Evolutionary conservation across 2,329 filamentous ascomycete genomes (phyloP).

Genomic region (Exophiala oligosperma): DNA sequence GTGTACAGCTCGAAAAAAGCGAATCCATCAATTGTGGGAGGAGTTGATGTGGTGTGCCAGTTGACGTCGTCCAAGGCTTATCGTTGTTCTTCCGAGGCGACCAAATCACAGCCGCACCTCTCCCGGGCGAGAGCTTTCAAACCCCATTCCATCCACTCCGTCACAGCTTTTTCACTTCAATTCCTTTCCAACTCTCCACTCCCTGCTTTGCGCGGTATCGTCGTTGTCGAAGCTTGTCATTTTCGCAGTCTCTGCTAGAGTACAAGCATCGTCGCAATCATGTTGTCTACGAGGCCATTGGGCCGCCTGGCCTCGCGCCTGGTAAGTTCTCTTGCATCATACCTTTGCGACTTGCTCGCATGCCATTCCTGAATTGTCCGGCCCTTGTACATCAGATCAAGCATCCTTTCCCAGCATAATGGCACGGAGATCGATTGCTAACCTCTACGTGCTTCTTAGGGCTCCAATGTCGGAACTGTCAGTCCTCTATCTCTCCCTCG

Average conservation of each 20-base stretch:
- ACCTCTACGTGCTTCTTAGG: conserved; percentile 31
- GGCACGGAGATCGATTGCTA: conserved; percentile 2
- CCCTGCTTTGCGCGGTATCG: conserved; percentile 38
- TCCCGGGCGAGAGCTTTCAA: conserved; percentile 4
- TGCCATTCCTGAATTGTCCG: conserved; percentile 8
- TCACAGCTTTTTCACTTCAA: conserved; percentile 40
- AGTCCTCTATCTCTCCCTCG: conserved; percentile 30
- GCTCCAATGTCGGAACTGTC: conserved; percentile 48
- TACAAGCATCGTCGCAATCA: conserved; percentile 41
- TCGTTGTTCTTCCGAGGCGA: conserved; percentile 18
- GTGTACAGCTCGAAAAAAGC: neutral
- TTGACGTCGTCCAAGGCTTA: conserved; percentile 27
- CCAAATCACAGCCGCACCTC: conserved; percentile 13
- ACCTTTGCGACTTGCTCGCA: conserved; percentile 12
- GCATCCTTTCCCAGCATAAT: neutral
- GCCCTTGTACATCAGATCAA: neutral
- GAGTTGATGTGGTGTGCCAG: conserved; percentile 1
- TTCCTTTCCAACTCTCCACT: conserved; percentile 38
- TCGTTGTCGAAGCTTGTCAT: conserved; percentile 38
- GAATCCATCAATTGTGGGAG: neutral
- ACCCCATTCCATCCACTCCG: conserved; percentile 27
- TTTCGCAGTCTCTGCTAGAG: conserved; percentile 32
- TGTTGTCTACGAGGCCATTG: conserved; percentile 46
- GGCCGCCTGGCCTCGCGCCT: conserved; percentile 29
- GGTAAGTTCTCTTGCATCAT: conserved; percentile 45